phyloP scores from a whole-genome alignment of 257 asterid species.

The Paulownia fortunei region DNA sequence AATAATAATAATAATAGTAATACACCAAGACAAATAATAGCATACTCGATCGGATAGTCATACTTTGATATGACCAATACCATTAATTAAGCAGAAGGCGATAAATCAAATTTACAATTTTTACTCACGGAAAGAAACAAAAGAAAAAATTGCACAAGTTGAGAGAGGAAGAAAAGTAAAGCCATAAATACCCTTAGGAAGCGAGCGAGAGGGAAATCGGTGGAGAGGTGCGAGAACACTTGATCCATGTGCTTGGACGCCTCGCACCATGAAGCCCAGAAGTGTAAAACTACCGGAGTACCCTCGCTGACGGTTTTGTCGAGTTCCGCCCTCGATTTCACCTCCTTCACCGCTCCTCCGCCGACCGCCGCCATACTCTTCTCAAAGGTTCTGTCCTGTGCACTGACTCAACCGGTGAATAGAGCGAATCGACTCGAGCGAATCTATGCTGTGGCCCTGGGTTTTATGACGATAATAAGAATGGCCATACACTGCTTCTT shows the following conservation, averaged over 20 bases:
- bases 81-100: constrained; percentile 17
- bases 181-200: constrained; percentile 67
- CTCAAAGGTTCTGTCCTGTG: constrained; percentile 7
- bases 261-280: constrained; percentile 99
- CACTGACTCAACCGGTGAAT: constrained; percentile 13
- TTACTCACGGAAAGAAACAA: not conserved
- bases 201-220: constrained; percentile 91
- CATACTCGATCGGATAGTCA: not conserved
- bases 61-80: not conserved
- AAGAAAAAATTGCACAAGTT: not conserved
- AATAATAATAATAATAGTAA: no score
- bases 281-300: constrained; percentile 68
- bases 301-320: constrained; percentile 53
- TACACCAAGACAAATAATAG: not conserved
- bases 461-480: not conserved
- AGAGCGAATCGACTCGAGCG: constrained; percentile 16
- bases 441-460: constrained; percentile 18
- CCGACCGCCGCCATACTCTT: constrained; percentile 51
- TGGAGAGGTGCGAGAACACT: constrained; percentile 91
- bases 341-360: constrained; percentile 84
- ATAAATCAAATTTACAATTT: not conserved
- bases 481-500: not conserved
- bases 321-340: constrained; percentile 79
- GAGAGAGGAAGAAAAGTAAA: not conserved
- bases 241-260: constrained; percentile 99